Percentiles rank a stretch among this genome's conserved stretches.
These are phyloP conservation scores for Agrocybe praecox DNA, from an alignment of 768 basidiomycete species.

Conservation along the genomic window DNA sequence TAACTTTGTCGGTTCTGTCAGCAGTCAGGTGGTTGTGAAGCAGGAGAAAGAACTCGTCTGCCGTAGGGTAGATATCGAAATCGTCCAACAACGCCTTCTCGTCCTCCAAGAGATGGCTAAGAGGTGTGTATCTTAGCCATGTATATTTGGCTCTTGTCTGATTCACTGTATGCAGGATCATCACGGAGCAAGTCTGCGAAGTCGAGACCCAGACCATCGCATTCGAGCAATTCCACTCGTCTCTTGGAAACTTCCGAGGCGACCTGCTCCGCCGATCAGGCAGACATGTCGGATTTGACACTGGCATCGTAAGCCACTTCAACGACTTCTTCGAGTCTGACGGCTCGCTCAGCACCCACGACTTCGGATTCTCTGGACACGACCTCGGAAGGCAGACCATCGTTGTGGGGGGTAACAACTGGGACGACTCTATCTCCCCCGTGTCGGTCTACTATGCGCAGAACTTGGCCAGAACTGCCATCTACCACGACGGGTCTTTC, in stretches of 20 bases:
- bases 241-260: constrained; percentile 36
- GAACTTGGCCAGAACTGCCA: constrained; percentile 27
- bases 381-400: constrained; percentile 39
- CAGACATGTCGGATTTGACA: constrained; percentile 39
- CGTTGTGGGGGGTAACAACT: constrained; percentile 39
- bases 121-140: constrained; percentile 25
- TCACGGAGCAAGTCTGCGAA: constrained; percentile 48
- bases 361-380: constrained; percentile 42
- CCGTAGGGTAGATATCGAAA: constrained; percentile 33
- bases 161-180: constrained; percentile 30
- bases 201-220: constrained; percentile 49
- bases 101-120: constrained; percentile 49
- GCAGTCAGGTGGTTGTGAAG: constrained; percentile 27
- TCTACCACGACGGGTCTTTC: constrained; percentile 5
- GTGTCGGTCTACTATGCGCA: constrained; percentile 34
- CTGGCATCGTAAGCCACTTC: constrained; percentile 33
- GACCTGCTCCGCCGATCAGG: constrained; percentile 41
- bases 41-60: constrained; percentile 37
- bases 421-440: constrained; percentile 27
- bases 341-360: constrained; percentile 34
- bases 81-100: constrained; percentile 47
- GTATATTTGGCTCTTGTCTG: background rate
- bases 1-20: constrained; percentile 40
- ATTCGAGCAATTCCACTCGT: constrained; percentile 42
- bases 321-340: constrained; percentile 30